phyloP scores from a whole-genome alignment of 2,329 filamentous ascomycete genomes.

The Fusarium sambucinum region DNA sequence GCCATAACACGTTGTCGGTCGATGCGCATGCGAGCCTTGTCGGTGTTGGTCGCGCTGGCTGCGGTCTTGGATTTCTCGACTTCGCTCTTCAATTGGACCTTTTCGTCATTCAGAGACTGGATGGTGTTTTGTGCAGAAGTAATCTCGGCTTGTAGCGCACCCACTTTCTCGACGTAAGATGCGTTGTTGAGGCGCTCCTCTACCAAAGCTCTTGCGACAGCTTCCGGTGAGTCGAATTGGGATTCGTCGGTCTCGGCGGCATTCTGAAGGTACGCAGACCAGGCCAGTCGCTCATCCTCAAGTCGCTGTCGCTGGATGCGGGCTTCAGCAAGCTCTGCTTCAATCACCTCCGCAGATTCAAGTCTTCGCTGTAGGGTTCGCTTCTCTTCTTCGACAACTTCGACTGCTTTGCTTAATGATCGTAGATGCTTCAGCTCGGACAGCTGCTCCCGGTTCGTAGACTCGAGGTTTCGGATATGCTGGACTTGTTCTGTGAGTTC shows the following conservation, averaged over 20 bases:
- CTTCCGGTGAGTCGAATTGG: slow-evolving; percentile 89
- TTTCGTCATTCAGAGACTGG: slow-evolving; percentile 77
- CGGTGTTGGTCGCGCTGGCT: slow-evolving; percentile 62
- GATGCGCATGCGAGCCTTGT: slow-evolving; percentile 78
- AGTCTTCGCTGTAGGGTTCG: slow-evolving; percentile 81
- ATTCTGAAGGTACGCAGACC: slow-evolving; percentile 85
- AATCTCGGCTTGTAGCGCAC: slow-evolving; percentile 81
- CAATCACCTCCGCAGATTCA: slow-evolving; percentile 77
- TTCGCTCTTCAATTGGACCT: slow-evolving; percentile 71
- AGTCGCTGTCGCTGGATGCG: slow-evolving; percentile 86
- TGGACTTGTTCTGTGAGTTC: slow-evolving; percentile 91
- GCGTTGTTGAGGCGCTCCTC: slow-evolving; percentile 84
- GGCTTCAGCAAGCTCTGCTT: slow-evolving; percentile 82
- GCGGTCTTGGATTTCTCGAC: slow-evolving; percentile 75
- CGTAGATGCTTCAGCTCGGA: slow-evolving; percentile 84
- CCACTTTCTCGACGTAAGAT: slow-evolving; percentile 83
- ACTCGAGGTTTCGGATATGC: slow-evolving; percentile 89
- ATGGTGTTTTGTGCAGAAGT: slow-evolving; percentile 82
- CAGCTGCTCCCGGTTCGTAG: slow-evolving; percentile 81
- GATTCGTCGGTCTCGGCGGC: slow-evolving; percentile 71
- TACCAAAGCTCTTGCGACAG: slow-evolving; percentile 84
- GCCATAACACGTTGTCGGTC: slow-evolving; percentile 89
- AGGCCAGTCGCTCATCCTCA: slow-evolving; percentile 87
- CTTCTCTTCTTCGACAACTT: slow-evolving; percentile 97
- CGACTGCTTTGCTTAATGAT: slow-evolving; percentile 85